Evolutionary conservation across 2,329 filamentous ascomycete genomes (phyloP).

Genomic region (Elsinoe arachidis): DNA sequence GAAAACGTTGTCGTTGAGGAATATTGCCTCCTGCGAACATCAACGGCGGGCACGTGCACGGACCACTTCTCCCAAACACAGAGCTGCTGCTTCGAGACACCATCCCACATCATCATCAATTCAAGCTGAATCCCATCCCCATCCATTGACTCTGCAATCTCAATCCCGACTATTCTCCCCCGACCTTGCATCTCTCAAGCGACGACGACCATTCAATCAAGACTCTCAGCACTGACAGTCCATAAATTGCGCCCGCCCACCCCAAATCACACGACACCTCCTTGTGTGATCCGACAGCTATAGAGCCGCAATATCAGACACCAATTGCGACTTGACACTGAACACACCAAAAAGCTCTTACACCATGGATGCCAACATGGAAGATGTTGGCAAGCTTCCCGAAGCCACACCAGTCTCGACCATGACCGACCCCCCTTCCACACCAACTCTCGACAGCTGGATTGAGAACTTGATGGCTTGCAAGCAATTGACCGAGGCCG

Average conservation of each 20-base stretch:
- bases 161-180: not conserved
- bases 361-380: conserved; percentile 95
- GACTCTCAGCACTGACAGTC: no score
- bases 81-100: not conserved
- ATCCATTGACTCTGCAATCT: not conserved
- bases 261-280: not conserved
- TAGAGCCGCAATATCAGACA: not conserved
- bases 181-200: not conserved
- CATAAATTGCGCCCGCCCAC: not conserved
- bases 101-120: conserved; percentile 6
- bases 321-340: not conserved
- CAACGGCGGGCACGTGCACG: not conserved
- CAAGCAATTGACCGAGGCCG: conserved; percentile 92
- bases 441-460: conserved; percentile 92
- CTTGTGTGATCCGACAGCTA: not conserved
- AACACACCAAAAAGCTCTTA: not conserved
- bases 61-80: conserved; percentile 5
- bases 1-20: conserved; percentile 2
- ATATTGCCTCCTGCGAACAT: not conserved
- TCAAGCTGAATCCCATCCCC: not conserved
- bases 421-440: conserved; percentile 78
- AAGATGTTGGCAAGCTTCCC: conserved; percentile 84
- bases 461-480: conserved; percentile 97
- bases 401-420: conserved; percentile 60
- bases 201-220: not conserved